These are phyloP conservation scores for Chimonanthus salicifolius DNA, from an alignment of 164 flowering plant genomes.

Conservation along the genomic window DNA sequence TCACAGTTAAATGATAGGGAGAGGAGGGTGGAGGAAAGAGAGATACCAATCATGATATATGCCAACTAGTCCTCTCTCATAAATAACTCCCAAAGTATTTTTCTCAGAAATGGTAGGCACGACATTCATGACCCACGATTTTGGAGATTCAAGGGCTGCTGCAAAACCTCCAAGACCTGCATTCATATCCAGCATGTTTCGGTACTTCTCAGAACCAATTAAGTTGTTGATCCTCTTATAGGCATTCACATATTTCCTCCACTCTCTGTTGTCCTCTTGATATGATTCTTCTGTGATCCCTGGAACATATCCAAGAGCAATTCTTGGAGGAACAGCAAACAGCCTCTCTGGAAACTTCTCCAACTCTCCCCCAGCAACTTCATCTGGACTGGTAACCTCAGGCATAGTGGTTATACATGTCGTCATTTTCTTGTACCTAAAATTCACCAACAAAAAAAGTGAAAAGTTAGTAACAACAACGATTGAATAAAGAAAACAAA, in stretches of 20 bases:
- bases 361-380: constrained; percentile 75
- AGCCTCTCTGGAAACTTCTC: constrained; percentile 77
- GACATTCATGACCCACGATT: constrained; percentile 91
- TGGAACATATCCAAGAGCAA: constrained; percentile 50
- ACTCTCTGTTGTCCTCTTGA: constrained; percentile 56
- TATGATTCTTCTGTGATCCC: constrained; percentile 59
- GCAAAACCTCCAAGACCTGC: constrained; percentile 88
- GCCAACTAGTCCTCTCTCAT: constrained; percentile 80
- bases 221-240: constrained; percentile 62
- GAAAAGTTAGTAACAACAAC: not conserved
- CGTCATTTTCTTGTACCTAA: constrained; percentile 75
- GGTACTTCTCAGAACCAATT: constrained; percentile 58
- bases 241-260: constrained; percentile 63
- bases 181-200: constrained; percentile 92
- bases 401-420: constrained; percentile 64
- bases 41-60: constrained; percentile 88
- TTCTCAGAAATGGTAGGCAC: constrained; percentile 63
- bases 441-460: not conserved
- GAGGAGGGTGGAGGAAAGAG: not conserved
- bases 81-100: constrained; percentile 67
- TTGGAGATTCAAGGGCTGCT: constrained; percentile 71
- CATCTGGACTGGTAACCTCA: constrained; percentile 35
- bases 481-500: not conserved
- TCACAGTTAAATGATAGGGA: too few species aligned
- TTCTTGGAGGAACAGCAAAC: constrained; percentile 67